Base-by-base conservation (phyloP, 1,284 basidiomycete species). In the Leccinum pseudoinsigne region DNA sequence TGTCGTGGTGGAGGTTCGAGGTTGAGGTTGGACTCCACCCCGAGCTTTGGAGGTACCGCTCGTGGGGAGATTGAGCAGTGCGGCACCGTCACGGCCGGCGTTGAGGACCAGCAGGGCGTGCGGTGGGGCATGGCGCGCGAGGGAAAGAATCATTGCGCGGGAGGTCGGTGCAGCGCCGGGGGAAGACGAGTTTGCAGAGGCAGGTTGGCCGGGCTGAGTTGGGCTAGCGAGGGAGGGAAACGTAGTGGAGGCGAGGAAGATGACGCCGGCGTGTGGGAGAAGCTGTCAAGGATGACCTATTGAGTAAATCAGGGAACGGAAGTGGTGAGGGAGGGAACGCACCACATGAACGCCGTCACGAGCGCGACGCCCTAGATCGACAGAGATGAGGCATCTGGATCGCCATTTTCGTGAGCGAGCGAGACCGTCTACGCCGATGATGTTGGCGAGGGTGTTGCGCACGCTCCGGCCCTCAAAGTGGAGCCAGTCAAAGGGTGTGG, bases 401-500 rank as follows among this genome's bases (percentile, higher is more conserved):
- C 28, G 28, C 28, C 28, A 28, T 28, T 28, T 28, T 28, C 28
- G 8, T 28, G 0, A 0, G 28, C 86, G 81, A 4, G 91, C 90
- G 40, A 93, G 82, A 5, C 90, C 89, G 65, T 93, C 91, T 42
- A 93, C 68, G 5, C 90, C 91, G 36, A 84, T 80, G 36, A 93
- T 85, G 71, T 93, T 93, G 67, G 80, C 87, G 38, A 91, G 76
- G 3, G 91, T 92, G 10, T 88, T 90, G 73, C 89, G 89, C 28
- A 89, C 85, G 0, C 83, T 87, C 6, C 90, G 80, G 2, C 89
- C 89, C 69, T 93, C 90, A 66, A 93, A 90, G 69, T 93, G 90
- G 3, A 93, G 76, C 91, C n/a, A 93, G 67, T 93, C 90, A 60
- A 93, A 88, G 0, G 90, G 91, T 1, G 90, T 87, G 86, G 87